Evolutionary conservation across 2,329 filamentous ascomycete genomes (phyloP).

Genomic region (Neonectria magnoliae): DNA sequence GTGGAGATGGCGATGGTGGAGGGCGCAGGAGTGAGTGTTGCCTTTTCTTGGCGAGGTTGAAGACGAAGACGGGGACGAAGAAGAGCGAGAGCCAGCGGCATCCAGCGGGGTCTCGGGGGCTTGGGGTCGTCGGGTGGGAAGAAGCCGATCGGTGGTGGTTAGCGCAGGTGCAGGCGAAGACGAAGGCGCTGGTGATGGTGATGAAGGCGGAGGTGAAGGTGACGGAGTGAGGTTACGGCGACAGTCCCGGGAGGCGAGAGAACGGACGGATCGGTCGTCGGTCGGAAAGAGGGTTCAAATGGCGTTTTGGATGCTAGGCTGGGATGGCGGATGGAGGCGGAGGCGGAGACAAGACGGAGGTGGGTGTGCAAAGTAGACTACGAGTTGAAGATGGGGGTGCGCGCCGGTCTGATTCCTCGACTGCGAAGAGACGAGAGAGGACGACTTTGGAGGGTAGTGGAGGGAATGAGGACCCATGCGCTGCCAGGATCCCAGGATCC

Average conservation of each 20-base stretch:
- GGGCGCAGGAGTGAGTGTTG: not conserved
- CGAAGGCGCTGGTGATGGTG: not conserved
- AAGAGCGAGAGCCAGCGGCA: not conserved
- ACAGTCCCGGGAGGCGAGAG: not conserved
- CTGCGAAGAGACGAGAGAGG: not conserved
- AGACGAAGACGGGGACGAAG: no score
- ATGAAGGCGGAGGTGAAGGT: not conserved
- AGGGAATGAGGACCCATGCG: not conserved
- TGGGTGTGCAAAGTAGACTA: not conserved
- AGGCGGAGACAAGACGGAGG: slow-evolving; percentile 1
- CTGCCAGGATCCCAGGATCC: not conserved
- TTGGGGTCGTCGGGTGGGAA: not conserved
- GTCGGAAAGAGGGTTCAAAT: not conserved
- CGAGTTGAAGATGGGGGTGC: not conserved
- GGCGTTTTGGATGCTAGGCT: not conserved
- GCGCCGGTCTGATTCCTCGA: not conserved
- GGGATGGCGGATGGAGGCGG: not conserved
- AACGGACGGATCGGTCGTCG: not conserved
- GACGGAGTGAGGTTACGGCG: not conserved
- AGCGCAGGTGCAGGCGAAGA: not conserved
- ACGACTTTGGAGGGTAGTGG: not conserved
- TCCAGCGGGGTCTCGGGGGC: not conserved
- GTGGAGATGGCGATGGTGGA: not conserved
- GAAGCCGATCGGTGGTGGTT: not conserved
- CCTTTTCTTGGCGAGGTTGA: not conserved